Evolutionary conservation across 1,139 yeast genomes (phyloP).

Genomic region (Candida tetrigidarum): DNA sequence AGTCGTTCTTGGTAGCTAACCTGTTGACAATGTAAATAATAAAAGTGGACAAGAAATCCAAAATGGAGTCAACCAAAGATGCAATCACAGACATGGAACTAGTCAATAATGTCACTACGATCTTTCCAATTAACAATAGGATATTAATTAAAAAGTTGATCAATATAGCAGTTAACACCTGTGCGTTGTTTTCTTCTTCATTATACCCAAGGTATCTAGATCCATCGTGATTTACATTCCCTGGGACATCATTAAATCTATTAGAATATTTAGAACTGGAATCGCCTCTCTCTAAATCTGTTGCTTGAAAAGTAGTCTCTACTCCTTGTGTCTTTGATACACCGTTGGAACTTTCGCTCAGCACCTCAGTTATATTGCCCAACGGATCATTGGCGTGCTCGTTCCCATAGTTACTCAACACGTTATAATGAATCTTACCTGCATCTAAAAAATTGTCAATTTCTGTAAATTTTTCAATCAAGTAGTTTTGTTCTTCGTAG

Average conservation of each 20-base stretch:
- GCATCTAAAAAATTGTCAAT: constrained; percentile 73
- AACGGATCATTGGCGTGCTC: constrained; percentile 14
- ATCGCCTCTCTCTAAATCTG: constrained; percentile 18
- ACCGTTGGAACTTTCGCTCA: background rate
- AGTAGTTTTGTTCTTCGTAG: constrained; percentile 58
- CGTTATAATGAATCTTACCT: constrained; percentile 63
- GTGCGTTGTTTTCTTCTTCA: constrained; percentile 43
- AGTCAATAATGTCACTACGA: constrained; percentile 64
- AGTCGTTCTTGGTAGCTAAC: constrained; percentile 58
- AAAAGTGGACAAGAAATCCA: constrained; percentile 75
- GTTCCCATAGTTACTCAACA: constrained; percentile 60
- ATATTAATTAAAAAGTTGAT: constrained; percentile 68
- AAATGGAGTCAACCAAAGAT: constrained; percentile 73
- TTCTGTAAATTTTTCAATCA: constrained; percentile 59
- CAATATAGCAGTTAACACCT: constrained; percentile 63
- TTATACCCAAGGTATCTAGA: constrained; percentile 25
- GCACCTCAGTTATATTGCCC: constrained; percentile 27
- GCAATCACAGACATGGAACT: constrained; percentile 77
- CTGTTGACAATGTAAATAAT: constrained; percentile 69
- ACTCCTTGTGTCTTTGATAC: background rate
- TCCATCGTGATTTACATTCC: constrained; percentile 53
- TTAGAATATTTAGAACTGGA: constrained; percentile 24
- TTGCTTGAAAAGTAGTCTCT: background rate
- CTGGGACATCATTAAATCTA: constrained; percentile 55
- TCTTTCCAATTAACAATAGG: constrained; percentile 62